Conservation (phyloP, 768 basidiomycete species). For the Hirschioporus abietinus region DNA sequence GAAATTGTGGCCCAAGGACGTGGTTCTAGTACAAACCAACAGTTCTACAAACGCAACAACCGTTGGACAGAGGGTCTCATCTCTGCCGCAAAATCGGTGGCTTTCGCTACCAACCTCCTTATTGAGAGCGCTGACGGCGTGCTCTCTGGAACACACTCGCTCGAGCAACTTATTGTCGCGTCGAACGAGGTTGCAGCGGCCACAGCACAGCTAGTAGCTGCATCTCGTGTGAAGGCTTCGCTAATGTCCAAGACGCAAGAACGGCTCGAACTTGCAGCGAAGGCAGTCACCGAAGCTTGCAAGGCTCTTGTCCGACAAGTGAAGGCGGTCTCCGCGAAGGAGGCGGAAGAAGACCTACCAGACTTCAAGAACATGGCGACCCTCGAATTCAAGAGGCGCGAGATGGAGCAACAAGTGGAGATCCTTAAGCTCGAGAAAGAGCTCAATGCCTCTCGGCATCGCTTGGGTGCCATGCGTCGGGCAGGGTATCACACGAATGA, state of each 20-base stretch:
- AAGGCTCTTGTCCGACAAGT: slow-evolving; percentile 95
- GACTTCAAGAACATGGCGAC: slow-evolving; percentile 91
- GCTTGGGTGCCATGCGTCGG: slow-evolving; percentile 78
- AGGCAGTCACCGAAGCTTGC: slow-evolving; percentile 96
- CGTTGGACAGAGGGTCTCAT: slow-evolving; percentile 99
- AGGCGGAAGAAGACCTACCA: slow-evolving; percentile 70
- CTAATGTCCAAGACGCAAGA: slow-evolving; percentile 99
- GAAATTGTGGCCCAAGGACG: slow-evolving; percentile 96
- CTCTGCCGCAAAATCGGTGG: slow-evolving; percentile 95
- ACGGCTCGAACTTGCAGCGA: slow-evolving; percentile 90
- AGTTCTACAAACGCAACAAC: slow-evolving; percentile 99
- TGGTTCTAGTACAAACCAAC: slow-evolving; percentile 86
- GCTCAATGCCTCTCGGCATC: slow-evolving; percentile 78
- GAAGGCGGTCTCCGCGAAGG: slow-evolving; percentile 87
- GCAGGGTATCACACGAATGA: slow-evolving; percentile 89
- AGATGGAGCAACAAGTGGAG: slow-evolving; percentile 99
- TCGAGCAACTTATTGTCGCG: slow-evolving; percentile 99
- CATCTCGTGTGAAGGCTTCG: slow-evolving; percentile 96
- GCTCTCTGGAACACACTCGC: slow-evolving; percentile 90
- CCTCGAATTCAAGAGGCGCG: slow-evolving; percentile 92
- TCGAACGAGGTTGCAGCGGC: slow-evolving; percentile 98
- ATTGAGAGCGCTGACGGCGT: slow-evolving; percentile 99
- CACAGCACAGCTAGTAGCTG: slow-evolving; percentile 97
- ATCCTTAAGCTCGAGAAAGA: slow-evolving; percentile 96
- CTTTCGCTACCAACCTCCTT: slow-evolving; percentile 90